phyloP scores from a whole-genome alignment of 345 rosid species.

The Aethionema arabicum region DNA sequence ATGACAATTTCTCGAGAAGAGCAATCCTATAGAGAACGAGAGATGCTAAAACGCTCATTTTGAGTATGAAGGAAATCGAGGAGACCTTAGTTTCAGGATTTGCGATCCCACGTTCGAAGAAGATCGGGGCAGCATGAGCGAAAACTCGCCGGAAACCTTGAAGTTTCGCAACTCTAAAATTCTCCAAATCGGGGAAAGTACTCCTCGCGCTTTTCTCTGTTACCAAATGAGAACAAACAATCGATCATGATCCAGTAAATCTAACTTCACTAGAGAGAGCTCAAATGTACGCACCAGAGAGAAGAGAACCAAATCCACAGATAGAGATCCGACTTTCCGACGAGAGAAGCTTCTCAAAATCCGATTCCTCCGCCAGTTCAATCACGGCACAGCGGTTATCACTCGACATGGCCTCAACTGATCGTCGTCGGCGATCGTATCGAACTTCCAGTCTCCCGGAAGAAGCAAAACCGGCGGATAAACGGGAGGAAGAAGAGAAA shows the following conservation, averaged over 20 bases:
- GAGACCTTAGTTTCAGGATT: slow-evolving; percentile 78
- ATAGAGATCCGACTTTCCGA: slow-evolving; percentile 73
- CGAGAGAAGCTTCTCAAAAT: slow-evolving; percentile 54
- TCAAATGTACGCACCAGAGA: slow-evolving; percentile 56
- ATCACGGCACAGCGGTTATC: slow-evolving; percentile 22
- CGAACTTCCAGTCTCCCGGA: slow-evolving; percentile 14
- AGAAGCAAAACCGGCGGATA: background rate
- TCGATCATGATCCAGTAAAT: background rate
- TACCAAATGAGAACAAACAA: slow-evolving; percentile 2
- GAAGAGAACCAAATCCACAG: slow-evolving; percentile 95
- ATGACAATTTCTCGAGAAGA: too few relatives aligned
- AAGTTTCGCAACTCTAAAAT: slow-evolving; percentile 77
- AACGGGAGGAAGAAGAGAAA: background rate
- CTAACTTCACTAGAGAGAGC: background rate
- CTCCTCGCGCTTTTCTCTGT: slow-evolving; percentile 85
- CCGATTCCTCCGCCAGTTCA: slow-evolving; percentile 57
- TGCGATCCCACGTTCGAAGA: slow-evolving; percentile 95
- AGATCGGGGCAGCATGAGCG: slow-evolving; percentile 81
- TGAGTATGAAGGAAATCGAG: background rate
- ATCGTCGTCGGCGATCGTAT: slow-evolving; percentile 26
- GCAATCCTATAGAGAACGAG: background rate
- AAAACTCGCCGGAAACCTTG: slow-evolving; percentile 79
- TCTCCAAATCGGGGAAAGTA: slow-evolving; percentile 75
- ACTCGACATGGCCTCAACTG: slow-evolving; percentile 27
- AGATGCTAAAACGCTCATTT: background rate